Conservation (phyloP, 2,329 filamentous ascomycete species). For the Aureobasidium vineae region DNA sequence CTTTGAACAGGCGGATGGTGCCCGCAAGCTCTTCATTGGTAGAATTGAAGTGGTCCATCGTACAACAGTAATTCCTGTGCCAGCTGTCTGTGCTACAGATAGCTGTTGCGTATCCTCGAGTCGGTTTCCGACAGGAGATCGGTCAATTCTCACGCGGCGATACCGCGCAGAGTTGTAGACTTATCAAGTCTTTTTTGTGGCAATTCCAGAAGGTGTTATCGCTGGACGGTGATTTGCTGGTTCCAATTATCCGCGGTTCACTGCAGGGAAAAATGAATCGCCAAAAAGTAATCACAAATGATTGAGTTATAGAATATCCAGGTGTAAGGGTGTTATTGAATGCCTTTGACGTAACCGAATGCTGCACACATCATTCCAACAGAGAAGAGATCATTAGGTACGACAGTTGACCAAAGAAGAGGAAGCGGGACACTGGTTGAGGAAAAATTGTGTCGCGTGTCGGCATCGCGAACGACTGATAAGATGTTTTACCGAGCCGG, state of each 20-base stretch:
- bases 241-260: constrained; percentile 1
- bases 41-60: neutral
- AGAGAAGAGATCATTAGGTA: constrained; percentile 12
- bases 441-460: constrained; percentile 26
- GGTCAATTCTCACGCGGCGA: neutral
- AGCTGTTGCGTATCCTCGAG: neutral
- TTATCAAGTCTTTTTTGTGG: constrained; percentile 10
- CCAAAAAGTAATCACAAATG: neutral
- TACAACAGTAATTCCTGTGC: neutral
- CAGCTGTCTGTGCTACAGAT: neutral
- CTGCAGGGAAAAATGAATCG: neutral
- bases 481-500: constrained; percentile 23
- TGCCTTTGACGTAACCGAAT: constrained; percentile 18
- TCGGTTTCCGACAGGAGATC: neutral
- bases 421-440: neutral
- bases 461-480: constrained; percentile 9
- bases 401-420: neutral
- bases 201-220: constrained; percentile 23
- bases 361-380: constrained; percentile 18
- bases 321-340: constrained; percentile 7
- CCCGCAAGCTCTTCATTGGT: constrained; percentile 23
- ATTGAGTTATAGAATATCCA: neutral
- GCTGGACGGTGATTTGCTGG: constrained; percentile 16
- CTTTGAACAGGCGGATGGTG: constrained; percentile 22
- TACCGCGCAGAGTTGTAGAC: neutral